Evolutionary conservation across 2,329 filamentous ascomycete species (phyloP).

Genomic region (Leptosphaerulina australis): DNA sequence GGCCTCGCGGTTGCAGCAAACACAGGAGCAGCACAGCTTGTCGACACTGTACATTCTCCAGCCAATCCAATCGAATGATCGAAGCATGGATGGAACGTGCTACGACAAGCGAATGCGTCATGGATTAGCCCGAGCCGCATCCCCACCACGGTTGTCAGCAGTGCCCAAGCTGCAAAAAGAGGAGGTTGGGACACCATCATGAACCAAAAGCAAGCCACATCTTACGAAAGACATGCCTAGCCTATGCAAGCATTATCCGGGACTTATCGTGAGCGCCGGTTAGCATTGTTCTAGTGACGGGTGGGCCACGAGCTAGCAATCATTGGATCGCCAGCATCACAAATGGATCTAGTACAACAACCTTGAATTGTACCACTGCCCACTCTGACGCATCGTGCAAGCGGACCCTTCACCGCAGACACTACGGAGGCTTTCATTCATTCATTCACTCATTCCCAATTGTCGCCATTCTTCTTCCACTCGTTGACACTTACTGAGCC

Average conservation of each 20-base stretch:
- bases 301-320: slow-evolving; percentile 3
- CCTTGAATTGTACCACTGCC: slow-evolving; percentile 9
- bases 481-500: slow-evolving; percentile 14
- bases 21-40: too few relatives aligned
- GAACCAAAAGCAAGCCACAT: neutral
- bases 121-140: slow-evolving; percentile 6
- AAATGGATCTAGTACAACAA: slow-evolving; percentile 4
- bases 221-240: neutral
- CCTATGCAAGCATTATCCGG: neutral
- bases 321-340: slow-evolving; percentile 15
- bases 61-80: slow-evolving; percentile 1
- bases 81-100: slow-evolving; percentile 13
- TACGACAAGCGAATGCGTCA: slow-evolving; percentile 9
- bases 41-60: neutral
- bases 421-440: neutral
- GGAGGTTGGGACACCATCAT: slow-evolving; percentile 3
- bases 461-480: neutral
- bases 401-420: slow-evolving; percentile 1
- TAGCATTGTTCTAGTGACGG: slow-evolving; percentile 8
- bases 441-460: neutral
- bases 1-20: too few relatives aligned
- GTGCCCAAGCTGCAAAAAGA: neutral
- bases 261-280: neutral
- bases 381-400: slow-evolving; percentile 1
- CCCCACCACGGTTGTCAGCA: neutral